These are phyloP conservation scores for Phlebopus sp. DNA, from an alignment of 1,284 basidiomycete species.

Conservation along the genomic window DNA sequence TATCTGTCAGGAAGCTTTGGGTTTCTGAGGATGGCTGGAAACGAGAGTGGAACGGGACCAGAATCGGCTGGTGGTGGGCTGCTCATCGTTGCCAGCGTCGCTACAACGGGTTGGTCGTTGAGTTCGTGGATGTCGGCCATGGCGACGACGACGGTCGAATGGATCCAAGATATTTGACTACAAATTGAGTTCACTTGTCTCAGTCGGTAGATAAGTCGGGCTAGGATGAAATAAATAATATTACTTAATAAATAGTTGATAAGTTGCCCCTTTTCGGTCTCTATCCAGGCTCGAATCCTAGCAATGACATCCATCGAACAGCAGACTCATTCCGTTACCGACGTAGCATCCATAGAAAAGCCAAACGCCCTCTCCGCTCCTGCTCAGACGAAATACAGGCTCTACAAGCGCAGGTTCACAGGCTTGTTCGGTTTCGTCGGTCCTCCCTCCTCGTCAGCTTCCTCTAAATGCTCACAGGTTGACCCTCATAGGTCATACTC, in stretches of 20 bases:
- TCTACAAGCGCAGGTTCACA: slow-evolving; percentile 66
- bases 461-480: background rate
- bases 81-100: slow-evolving; percentile 7
- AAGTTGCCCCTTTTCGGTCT: no score
- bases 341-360: slow-evolving; percentile 4
- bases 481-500: slow-evolving; percentile 47
- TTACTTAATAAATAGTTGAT: no score
- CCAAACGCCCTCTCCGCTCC: background rate
- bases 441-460: background rate
- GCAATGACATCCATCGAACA: background rate
- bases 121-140: slow-evolving; percentile 11
- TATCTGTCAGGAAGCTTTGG: slow-evolving; percentile 50
- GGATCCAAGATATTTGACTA: no score
- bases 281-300: no score
- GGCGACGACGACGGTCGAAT: background rate
- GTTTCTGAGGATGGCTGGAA: slow-evolving; percentile 65
- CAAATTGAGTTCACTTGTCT: no score
- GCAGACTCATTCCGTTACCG: background rate
- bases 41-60: slow-evolving; percentile 56
- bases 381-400: slow-evolving; percentile 39
- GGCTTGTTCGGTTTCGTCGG: slow-evolving; percentile 63
- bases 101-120: background rate
- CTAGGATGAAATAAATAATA: no score
- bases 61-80: no score
- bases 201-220: no score